Percentiles rank a stretch among this genome's conserved stretches.
Conservation (phyloP, 257 asterid species). For the Forsythia suspensa region DNA sequence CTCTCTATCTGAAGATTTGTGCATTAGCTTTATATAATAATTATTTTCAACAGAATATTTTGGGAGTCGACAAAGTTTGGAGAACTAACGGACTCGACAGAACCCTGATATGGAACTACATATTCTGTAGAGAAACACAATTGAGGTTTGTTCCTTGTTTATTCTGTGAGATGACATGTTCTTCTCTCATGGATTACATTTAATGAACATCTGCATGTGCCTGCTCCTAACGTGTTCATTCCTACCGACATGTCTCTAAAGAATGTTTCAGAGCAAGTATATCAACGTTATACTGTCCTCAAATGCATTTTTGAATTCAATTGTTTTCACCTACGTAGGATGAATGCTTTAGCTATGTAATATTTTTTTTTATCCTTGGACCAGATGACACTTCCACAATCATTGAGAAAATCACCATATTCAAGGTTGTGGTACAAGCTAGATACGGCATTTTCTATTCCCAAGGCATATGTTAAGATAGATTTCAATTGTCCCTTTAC, state of each 20-base stretch:
- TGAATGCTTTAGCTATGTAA: slow-evolving; percentile 28
- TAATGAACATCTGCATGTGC: slow-evolving; percentile 67
- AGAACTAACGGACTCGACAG: slow-evolving; percentile 58
- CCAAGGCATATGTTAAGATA: slow-evolving; percentile 84
- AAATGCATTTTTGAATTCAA: slow-evolving; percentile 7
- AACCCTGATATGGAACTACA: slow-evolving; percentile 98
- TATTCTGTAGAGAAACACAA: slow-evolving; percentile 62
- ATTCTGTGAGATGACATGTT: not conserved
- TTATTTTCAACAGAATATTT: slow-evolving; percentile 62
- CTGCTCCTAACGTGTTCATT: slow-evolving; percentile 76
- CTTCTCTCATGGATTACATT: slow-evolving; percentile 22
- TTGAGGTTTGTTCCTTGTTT: slow-evolving; percentile 64
- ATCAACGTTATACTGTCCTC: slow-evolving; percentile 21
- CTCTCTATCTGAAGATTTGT: not conserved
- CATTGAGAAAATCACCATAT: slow-evolving; percentile 72
- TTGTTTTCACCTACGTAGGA: slow-evolving; percentile 15
- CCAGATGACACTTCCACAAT: slow-evolving; percentile 67
- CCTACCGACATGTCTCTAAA: slow-evolving; percentile 89
- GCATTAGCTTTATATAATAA: slow-evolving; percentile 14
- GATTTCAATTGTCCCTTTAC: slow-evolving; percentile 87
- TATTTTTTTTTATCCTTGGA: slow-evolving; percentile 26
- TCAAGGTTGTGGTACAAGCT: slow-evolving; percentile 98
- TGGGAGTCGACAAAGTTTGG: slow-evolving; percentile 94
- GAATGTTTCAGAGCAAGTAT: slow-evolving; percentile 61
- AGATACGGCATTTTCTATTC: slow-evolving; percentile 75